Conservation (phyloP, 2,329 filamentous ascomycete genomes). For the Mariannaea sp. region DNA sequence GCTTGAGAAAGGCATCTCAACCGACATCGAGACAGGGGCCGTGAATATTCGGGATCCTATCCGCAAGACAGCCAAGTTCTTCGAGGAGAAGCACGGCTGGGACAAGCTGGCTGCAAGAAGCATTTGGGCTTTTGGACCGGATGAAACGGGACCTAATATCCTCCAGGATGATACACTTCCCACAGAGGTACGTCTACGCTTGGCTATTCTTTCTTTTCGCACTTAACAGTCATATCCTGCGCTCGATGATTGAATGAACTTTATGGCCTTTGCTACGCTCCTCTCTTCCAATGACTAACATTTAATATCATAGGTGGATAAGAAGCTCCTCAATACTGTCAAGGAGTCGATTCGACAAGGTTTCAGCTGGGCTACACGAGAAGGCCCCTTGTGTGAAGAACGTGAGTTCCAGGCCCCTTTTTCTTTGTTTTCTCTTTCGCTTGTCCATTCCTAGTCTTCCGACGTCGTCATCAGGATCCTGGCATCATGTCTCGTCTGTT, state of each 20-base stretch:
- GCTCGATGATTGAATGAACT: not conserved
- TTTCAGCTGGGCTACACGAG: constrained; percentile 93
- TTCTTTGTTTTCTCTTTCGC: constrained; percentile 8
- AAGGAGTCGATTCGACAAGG: constrained; percentile 93
- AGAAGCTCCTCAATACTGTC: constrained; percentile 83
- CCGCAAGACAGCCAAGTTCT: constrained; percentile 92
- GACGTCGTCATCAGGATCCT: constrained; percentile 11
- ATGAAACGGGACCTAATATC: constrained; percentile 93
- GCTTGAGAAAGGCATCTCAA: constrained; percentile 89
- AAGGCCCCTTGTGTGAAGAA: constrained; percentile 97
- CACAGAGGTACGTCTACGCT: constrained; percentile 68
- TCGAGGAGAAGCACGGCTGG: constrained; percentile 96
- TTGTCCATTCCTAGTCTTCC: constrained; percentile 1
- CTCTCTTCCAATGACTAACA: constrained; percentile 11
- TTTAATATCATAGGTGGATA: constrained; percentile 69
- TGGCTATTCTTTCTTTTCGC: not conserved
- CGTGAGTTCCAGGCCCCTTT: constrained; percentile 61
- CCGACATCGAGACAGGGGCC: constrained; percentile 88
- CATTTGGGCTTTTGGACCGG: constrained; percentile 98
- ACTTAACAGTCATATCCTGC: not conserved
- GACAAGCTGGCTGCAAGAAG: constrained; percentile 91
- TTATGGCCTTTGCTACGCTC: not conserved
- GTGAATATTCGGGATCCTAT: constrained; percentile 94
- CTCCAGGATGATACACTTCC: constrained; percentile 95
- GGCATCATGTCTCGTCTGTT: constrained; percentile 5